These are phyloP conservation scores for Fusarium sp. DNA, from an alignment of 2,329 filamentous ascomycete species.

Conservation along the genomic window DNA sequence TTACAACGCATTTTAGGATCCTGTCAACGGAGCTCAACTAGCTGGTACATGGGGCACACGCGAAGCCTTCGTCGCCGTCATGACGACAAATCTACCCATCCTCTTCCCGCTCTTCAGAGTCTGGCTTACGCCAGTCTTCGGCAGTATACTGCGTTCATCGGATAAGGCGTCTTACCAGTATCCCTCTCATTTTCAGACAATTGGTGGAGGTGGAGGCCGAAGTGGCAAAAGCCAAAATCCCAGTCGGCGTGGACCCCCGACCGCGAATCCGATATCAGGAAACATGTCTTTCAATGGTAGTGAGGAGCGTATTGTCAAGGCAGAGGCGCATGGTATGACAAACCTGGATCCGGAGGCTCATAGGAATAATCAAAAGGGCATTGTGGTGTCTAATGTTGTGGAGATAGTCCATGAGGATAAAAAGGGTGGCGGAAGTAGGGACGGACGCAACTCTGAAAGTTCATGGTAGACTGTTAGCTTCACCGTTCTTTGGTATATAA, in stretches of 20 bases:
- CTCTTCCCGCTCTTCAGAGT: slow-evolving; percentile 57
- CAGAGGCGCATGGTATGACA: slow-evolving; percentile 54
- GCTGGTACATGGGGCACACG: slow-evolving; percentile 55
- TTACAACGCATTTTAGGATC: slow-evolving; percentile 45
- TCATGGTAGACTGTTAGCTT: slow-evolving; percentile 18
- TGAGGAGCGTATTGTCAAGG: slow-evolving; percentile 56
- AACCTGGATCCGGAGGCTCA: slow-evolving; percentile 10
- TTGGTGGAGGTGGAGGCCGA: slow-evolving; percentile 52
- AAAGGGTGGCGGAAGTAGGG: slow-evolving; percentile 7
- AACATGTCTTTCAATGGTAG: slow-evolving; percentile 54
- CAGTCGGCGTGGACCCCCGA: slow-evolving; percentile 48
- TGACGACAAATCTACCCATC: slow-evolving; percentile 55
- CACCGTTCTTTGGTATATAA: neutral
- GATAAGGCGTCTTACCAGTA: slow-evolving; percentile 52
- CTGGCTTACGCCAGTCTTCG: slow-evolving; percentile 51
- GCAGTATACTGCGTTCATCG: slow-evolving; percentile 50
- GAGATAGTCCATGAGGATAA: slow-evolving; percentile 48
- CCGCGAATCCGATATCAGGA: slow-evolving; percentile 50
- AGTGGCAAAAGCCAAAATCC: slow-evolving; percentile 46
- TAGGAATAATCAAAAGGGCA: slow-evolving; percentile 44
- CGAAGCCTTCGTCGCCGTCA: slow-evolving; percentile 56
- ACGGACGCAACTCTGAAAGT: neutral
- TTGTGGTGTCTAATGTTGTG: slow-evolving; percentile 57
- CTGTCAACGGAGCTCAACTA: slow-evolving; percentile 51
- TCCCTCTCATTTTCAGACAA: slow-evolving; percentile 54